Evolutionary conservation across 306 rosid species (phyloP), one percentile per base, ranked within the genome.

Genomic region (Pterocarpus santalinus): DNA sequence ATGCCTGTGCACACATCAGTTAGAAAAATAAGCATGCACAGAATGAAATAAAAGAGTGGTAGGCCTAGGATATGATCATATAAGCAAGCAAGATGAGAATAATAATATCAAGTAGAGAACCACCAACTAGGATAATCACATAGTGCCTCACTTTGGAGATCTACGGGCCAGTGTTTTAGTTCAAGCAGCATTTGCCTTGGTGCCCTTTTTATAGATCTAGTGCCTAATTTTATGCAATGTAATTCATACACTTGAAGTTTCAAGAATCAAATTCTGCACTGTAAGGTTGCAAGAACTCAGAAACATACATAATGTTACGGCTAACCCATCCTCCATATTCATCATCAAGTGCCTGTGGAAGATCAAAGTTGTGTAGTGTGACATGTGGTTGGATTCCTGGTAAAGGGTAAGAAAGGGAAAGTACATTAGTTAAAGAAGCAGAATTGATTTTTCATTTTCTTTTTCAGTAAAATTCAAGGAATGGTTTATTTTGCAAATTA

Each of bases 271-370:
- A 12, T n/a, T 51, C 57, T 0, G 5, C 55, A 49, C n/a, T 49
- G 2, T 49, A 49, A 8, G 12, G 55, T 49, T 49, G 55, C 55
- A 49, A 35, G 49, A 36, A 65, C n/a, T 68, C 30, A 76, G 36
- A 35, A 16, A 15, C 90, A 35, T 85, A 88, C 92, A 91, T 79
- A 44, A 88, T 80, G 41, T 80, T 55, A 35, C 72, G 82, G 61
- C 88, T 85, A 65, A 88, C 17, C 96, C 93, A 91, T 83, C 93
- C 93, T 69, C 90, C 92, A 57, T 91, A 91, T 55, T 86, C 88
- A 67, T 88, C 90, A 12, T 91, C 96, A 35, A 89, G 92, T 66
- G 87, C 85, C 22, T 88, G 92, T 15, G 92, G 96, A 33, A 83
- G 84, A 83, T 88, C 93, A 41, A 8, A 47, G 33, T 88, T 76